Evolutionary conservation across 2,329 filamentous ascomycete species (phyloP), one percentile per base, ranked within the genome.

Genomic region (Cadophora luteo-olivacea): DNA sequence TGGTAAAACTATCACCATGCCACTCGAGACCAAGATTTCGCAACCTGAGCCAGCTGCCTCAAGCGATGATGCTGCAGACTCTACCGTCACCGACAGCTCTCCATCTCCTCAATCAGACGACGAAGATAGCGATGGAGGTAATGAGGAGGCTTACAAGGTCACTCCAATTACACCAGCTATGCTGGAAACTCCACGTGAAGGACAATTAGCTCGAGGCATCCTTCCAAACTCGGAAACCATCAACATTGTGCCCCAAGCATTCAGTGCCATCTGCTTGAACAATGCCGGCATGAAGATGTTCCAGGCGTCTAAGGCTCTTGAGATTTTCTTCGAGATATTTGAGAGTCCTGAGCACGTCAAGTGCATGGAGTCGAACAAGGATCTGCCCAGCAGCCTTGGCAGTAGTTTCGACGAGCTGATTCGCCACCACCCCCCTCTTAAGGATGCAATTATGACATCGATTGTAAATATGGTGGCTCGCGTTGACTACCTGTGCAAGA

Each of bases 321-420:
- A 94, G 67, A 92, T 89, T 73, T 98, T 94, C 78, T 91, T 99
- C 72, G 93, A 97, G 78, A 93, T 98, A n/a, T 99, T 99, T 73
- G 93, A 97, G 79, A 98, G 93, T 73, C 90, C 94, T 2, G 86
- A 89, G 19, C 97, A 99, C 80, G 89, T 99, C 68, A 92, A 92
- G 74, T 91, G 91, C 71, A 89, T 99, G 85, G 89, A 92, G 70
- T 83, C 84, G 48, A 95, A 97, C 72, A 83, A 86, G 5, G 89
- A 91, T 45, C 84, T 97, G 68, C 87, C 94, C 11, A 87, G 86
- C 36, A 87, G 89, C 49, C 86, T 99, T 61, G 96, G 96, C 12
- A 87, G 87, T 32, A 92, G 90, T 51, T 97, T 99, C 76, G 96
- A 99, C 78, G 96, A 99, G 80, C 86, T 99, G 68, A 92, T 95